Base-by-base conservation (phyloP, 2,329 filamentous ascomycete species). In the Colletotrichum lindemuthianum region DNA sequence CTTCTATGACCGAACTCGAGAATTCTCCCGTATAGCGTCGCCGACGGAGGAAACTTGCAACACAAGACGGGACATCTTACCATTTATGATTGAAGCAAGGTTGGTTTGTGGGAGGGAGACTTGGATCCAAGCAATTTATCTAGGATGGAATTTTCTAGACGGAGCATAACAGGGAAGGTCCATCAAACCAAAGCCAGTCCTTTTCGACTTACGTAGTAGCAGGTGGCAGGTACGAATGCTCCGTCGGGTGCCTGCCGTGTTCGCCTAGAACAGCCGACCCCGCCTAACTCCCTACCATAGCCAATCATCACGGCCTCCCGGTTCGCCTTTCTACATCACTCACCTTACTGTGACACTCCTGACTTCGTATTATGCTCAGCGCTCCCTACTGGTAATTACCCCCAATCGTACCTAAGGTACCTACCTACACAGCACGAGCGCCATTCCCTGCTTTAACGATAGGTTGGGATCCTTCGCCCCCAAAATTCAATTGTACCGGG, bases 401-500 rank as follows among this genome's bases (percentile, higher is more conserved):
- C 24, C 24, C 24, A 24, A 24, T 24, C 24, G 24, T 4, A 24
- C 24, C 24, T 24, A 24, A 24, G 24, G 24, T 24, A 4, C 24
- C 24, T 24, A 24, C 24, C 24, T 24, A 24, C 24, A 24, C 24
- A 4, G 24, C 24, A 24, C 24, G 24, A 24, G 24, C 24, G 24
- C 24, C 24, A 24, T 24, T 24, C 24, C 24, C 24, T 24, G 24
- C 24, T 24, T 24, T 45, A 41, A 63, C 36, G 52, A 37, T 34
- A 50, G n/a, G 43, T 10, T 36, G 44, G 32, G 43, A 43, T 52
- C 39, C 52, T 50, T 24, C 24, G 15, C 44, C 60, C 44, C 60
- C 37, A 36, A 60, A 50, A 55, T 48, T 39, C 51, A 56, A 51
- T 53, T 61, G 61, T 60, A 24, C 51, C 34, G 32, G 51, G 57